A percentile compares a stretch with the other conserved stretches of the same genome.
phyloP scores from a whole-genome alignment of 2,329 filamentous ascomycete genomes.

The Ophiostoma triangulosporum region DNA sequence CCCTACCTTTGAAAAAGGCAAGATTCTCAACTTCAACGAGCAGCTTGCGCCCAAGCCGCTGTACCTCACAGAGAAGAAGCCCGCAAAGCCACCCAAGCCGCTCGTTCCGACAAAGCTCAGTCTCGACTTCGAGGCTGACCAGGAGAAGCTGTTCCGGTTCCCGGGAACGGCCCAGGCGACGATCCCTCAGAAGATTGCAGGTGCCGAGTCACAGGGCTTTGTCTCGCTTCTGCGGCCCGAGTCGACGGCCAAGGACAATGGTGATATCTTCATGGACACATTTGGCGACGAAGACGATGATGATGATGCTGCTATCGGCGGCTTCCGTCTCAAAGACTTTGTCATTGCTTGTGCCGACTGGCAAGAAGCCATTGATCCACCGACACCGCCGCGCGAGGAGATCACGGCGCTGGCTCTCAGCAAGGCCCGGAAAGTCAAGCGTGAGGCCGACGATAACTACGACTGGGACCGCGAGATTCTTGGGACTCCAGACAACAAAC shows the following conservation, averaged over 20 bases:
- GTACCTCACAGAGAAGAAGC: constrained; percentile 64
- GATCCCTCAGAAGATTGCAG: constrained; percentile 43
- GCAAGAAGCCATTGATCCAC: constrained; percentile 48
- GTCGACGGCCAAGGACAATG: constrained; percentile 28
- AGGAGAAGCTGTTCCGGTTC: constrained; percentile 76
- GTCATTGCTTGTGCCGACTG: constrained; percentile 79
- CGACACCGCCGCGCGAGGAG: constrained; percentile 17
- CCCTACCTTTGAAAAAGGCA: constrained; percentile 65
- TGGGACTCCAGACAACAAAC: constrained; percentile 36
- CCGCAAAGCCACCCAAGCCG: constrained; percentile 64
- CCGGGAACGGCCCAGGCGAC: constrained; percentile 40
- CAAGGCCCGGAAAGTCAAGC: constrained; percentile 28
- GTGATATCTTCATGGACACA: constrained; percentile 24
- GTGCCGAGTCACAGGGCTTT: constrained; percentile 34
- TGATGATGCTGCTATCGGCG: constrained; percentile 54
- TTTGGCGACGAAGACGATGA: constrained; percentile 31
- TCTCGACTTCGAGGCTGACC: constrained; percentile 72
- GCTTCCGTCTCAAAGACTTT: constrained; percentile 67
- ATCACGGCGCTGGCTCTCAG: constrained; percentile 14
- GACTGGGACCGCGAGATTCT: constrained; percentile 52
- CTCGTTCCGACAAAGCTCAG: constrained; percentile 78
- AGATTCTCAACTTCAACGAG: constrained; percentile 65
- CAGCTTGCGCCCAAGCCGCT: constrained; percentile 72
- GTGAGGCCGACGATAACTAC: constrained; percentile 33
- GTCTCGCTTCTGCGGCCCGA: constrained; percentile 29